Evolutionary conservation across 805 yeast species (phyloP).

Genomic region (Pichia nakasei): DNA sequence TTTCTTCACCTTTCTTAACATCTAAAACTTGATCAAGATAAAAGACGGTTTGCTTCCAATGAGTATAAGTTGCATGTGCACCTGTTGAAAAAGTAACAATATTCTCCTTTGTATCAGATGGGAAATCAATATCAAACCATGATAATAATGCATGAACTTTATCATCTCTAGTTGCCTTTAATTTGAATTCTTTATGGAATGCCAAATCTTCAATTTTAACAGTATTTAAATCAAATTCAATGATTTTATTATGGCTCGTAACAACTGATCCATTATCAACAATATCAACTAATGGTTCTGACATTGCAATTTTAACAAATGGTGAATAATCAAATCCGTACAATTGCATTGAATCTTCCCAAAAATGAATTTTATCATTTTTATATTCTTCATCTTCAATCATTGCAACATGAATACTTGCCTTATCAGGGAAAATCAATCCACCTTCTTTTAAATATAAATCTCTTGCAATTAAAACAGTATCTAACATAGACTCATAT

Average conservation of each 20-base stretch:
- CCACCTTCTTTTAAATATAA: constrained; percentile 77
- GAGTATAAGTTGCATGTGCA: constrained; percentile 89
- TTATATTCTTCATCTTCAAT: constrained; percentile 90
- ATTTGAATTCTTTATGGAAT: constrained; percentile 59
- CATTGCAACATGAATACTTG: constrained; percentile 82
- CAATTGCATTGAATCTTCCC: constrained; percentile 68
- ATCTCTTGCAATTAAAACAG: constrained; percentile 92
- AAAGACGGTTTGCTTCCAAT: constrained; percentile 98
- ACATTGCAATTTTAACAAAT: constrained; percentile 75
- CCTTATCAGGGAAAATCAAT: constrained; percentile 88
- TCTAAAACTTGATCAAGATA: constrained; percentile 72
- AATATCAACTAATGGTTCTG: constrained; percentile 94
- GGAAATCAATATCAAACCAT: constrained; percentile 94
- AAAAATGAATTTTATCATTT: constrained; percentile 81
- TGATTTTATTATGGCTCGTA: constrained; percentile 62
- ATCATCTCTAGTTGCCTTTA: constrained; percentile 72
- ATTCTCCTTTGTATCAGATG: constrained; percentile 39
- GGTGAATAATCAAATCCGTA: constrained; percentile 96
- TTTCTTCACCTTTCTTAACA: constrained; percentile 63
- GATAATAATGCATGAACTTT: constrained; percentile 80
- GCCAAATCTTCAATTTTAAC: constrained; percentile 76
- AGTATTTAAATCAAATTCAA: constrained; percentile 84
- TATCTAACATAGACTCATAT: constrained; percentile 96
- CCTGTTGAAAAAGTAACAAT: constrained; percentile 83
- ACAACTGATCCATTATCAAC: constrained; percentile 68